Evolutionary conservation across 139 green algal species (phyloP).

Genomic region (Chlorella sp.): DNA sequence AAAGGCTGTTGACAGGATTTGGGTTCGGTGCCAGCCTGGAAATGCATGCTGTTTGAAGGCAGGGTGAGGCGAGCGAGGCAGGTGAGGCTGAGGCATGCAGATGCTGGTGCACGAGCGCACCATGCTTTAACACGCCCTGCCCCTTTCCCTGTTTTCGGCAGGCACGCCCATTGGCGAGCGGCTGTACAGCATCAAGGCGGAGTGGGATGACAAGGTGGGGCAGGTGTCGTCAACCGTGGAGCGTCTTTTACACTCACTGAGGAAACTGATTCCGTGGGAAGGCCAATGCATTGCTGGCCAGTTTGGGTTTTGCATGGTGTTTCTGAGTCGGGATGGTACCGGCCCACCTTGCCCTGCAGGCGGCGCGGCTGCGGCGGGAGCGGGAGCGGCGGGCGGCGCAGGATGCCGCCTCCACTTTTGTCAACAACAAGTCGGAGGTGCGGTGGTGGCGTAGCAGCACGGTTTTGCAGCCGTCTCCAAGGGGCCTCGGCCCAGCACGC

Average conservation of each 20-base stretch:
- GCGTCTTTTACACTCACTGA: too few species aligned
- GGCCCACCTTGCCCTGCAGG: not conserved
- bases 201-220: constrained; percentile 45
- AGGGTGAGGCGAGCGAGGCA: not conserved
- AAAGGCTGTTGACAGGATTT: too few species aligned
- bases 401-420: constrained; percentile 37
- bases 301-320: too few species aligned
- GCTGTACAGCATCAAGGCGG: constrained; percentile 66
- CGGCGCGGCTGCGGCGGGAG: constrained; percentile 32
- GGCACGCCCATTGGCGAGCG: constrained; percentile 67
- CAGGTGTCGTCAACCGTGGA: too few species aligned
- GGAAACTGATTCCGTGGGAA: too few species aligned
- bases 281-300: too few species aligned
- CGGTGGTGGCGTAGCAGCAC: not conserved
- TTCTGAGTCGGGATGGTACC: too few species aligned
- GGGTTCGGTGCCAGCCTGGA: too few species aligned
- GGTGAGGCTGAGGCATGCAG: not conserved
- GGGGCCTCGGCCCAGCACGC: too few species aligned
- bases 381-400: constrained; percentile 27
- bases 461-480: not conserved
- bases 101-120: too few species aligned
- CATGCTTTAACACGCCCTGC: not conserved
- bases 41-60: not conserved
- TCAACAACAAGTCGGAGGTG: constrained; percentile 33
- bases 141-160: not conserved